Conservation (phyloP, 2,329 filamentous ascomycete genomes). For the Cercospora sp. region DNA sequence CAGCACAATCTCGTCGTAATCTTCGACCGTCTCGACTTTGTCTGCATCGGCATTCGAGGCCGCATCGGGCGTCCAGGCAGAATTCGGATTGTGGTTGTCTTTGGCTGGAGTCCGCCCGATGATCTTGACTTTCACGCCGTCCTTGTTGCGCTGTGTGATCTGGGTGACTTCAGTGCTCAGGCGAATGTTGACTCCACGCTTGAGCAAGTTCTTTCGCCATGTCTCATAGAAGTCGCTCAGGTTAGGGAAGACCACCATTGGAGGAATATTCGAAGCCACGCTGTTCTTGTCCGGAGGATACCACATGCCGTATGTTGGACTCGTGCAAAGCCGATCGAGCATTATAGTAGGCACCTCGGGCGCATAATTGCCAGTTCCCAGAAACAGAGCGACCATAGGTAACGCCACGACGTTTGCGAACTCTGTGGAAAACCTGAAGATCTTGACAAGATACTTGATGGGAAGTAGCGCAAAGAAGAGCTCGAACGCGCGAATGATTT, state of each 20-base stretch:
- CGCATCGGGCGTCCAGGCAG: conserved; percentile 44
- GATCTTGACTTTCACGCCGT: conserved; percentile 53
- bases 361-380: conserved; percentile 74
- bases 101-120: conserved; percentile 46
- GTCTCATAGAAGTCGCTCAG: conserved; percentile 61
- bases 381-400: conserved; percentile 70
- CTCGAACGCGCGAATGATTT: conserved; percentile 61
- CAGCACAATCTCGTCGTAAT: conserved; percentile 66
- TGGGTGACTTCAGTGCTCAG: conserved; percentile 57
- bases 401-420: conserved; percentile 71
- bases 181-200: conserved; percentile 57
- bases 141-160: conserved; percentile 54
- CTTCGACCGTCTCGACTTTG: conserved; percentile 47
- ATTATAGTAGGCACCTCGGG: conserved; percentile 70
- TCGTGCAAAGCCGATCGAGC: conserved; percentile 54
- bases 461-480: conserved; percentile 60
- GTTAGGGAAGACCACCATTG: conserved; percentile 64
- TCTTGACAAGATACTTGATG: conserved; percentile 63
- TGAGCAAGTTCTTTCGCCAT: conserved; percentile 57
- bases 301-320: conserved; percentile 61
- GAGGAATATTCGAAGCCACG: conserved; percentile 53
- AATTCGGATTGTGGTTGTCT: conserved; percentile 49
- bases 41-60: conserved; percentile 44
- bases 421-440: conserved; percentile 68
- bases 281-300: conserved; percentile 53